phyloP scores from a whole-genome alignment of 2,329 filamentous ascomycete species.

The Epichloe sp. region DNA sequence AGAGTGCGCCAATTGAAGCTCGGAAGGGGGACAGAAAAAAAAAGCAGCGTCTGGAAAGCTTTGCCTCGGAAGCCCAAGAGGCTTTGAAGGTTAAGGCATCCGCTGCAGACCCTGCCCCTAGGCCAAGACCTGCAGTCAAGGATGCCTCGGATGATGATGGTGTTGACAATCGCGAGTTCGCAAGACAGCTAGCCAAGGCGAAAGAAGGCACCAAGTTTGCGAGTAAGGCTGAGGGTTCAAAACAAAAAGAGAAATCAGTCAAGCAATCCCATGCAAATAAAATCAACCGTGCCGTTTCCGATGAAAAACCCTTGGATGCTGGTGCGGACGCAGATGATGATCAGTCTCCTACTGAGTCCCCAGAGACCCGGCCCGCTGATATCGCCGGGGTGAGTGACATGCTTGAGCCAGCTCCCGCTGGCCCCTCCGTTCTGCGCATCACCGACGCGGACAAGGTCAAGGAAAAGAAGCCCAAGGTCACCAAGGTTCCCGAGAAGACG shows the following conservation, averaged over 20 bases:
- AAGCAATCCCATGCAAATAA: conserved; percentile 54
- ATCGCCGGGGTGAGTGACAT: conserved; percentile 75
- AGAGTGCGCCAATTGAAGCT: conserved; percentile 18
- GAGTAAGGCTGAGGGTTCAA: conserved; percentile 38
- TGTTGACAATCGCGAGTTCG: conserved; percentile 62
- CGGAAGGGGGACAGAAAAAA: conserved; percentile 31
- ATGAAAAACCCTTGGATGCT: conserved; percentile 38
- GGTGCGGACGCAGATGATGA: conserved; percentile 74
- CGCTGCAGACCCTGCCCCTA: conserved; percentile 5
- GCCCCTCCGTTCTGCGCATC: conserved; percentile 65
- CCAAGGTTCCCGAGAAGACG: conserved; percentile 49
- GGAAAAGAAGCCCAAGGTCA: conserved; percentile 49
- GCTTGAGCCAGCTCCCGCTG: conserved; percentile 60
- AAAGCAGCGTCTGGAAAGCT: conserved; percentile 32
- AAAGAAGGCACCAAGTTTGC: conserved; percentile 55
- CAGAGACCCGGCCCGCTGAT: conserved; percentile 42
- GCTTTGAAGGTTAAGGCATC: conserved; percentile 25
- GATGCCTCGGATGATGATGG: conserved; percentile 45
- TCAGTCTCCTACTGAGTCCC: conserved; percentile 55
- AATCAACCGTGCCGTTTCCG: conserved; percentile 29
- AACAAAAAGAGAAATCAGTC: conserved; percentile 56
- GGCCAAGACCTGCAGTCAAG: conserved; percentile 12
- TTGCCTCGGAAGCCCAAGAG: conserved; percentile 23
- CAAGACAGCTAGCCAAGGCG: conserved; percentile 55
- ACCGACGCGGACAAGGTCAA: conserved; percentile 53